These are phyloP conservation scores for Glonium stellatum DNA, from an alignment of 495 filamentous ascomycete species.

Conservation along the genomic window DNA sequence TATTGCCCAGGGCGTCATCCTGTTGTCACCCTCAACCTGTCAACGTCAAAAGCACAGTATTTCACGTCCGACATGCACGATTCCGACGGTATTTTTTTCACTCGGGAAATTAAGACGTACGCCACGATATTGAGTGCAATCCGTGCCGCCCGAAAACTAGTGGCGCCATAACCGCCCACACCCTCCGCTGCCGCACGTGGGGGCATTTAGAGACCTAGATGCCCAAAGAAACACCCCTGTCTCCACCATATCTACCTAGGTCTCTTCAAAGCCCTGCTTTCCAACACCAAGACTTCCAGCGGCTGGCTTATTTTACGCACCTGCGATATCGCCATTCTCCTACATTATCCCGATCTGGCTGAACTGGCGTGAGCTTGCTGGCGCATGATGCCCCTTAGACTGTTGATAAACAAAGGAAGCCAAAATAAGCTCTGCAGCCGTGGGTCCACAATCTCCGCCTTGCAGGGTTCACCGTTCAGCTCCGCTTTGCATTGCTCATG, in stretches of 20 bases:
- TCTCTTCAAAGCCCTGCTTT: neutral
- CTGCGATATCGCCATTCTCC: neutral
- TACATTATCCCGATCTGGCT: neutral
- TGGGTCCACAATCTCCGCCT: neutral
- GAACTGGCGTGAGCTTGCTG: neutral
- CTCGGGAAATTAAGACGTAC: conserved; percentile 1
- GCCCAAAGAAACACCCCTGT: conserved; percentile 1
- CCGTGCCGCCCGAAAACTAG: conserved; percentile 17
- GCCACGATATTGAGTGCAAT: conserved; percentile 17
- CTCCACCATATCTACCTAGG: neutral
- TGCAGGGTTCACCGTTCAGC: conserved; percentile 2
- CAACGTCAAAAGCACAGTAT: neutral
- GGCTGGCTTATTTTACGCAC: neutral
- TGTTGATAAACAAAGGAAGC: conserved; percentile 2
- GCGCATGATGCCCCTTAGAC: neutral
- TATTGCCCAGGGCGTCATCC: neutral
- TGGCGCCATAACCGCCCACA: conserved; percentile 17
- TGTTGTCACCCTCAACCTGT: neutral
- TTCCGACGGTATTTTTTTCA: neutral
- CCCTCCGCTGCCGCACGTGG: conserved; percentile 19
- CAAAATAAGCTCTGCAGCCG: conserved; percentile 1
- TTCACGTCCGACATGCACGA: neutral
- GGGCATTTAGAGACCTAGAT: neutral
- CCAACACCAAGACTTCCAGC: conserved; percentile 5
- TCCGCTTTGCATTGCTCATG: neutral